Conservation (phyloP, 78 protist genomes). For the Cavenderia fasciculata region DNA sequence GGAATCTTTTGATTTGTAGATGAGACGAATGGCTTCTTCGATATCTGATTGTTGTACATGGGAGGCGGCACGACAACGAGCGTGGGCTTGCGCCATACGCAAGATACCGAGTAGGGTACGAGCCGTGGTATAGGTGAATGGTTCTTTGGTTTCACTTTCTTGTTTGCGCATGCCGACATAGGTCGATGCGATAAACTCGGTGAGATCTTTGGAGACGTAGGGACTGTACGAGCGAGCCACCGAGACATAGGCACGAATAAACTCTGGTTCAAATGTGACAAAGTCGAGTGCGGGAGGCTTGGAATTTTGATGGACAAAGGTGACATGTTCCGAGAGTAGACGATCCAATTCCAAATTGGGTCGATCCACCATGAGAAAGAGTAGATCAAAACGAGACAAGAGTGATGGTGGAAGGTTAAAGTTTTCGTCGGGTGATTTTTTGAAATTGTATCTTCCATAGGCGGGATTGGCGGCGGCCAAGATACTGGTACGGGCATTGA, state of each 20-base stretch:
- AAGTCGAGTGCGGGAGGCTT: conserved; percentile 72
- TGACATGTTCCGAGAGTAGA: conserved; percentile 95
- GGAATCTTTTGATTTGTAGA: conserved; percentile 83
- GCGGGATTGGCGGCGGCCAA: conserved; percentile 99
- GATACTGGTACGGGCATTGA: conserved; percentile 99
- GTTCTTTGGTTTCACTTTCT: conserved; percentile 15
- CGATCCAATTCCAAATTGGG: conserved; percentile 88
- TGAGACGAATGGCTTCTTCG: conserved; percentile 92
- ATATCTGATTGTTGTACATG: conserved; percentile 84
- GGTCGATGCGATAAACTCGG: conserved; percentile 69
- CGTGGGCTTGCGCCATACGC: conserved; percentile 95
- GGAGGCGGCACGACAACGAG: conserved; percentile 80
- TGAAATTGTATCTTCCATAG: conserved; percentile 95
- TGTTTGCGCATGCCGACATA: conserved; percentile 85
- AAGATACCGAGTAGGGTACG: conserved; percentile 96
- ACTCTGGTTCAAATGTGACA: conserved; percentile 48
- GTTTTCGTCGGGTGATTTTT: conserved; percentile 87
- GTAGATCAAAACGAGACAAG: conserved; percentile 96
- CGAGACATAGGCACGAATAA: conserved; percentile 87
- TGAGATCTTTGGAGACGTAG: conserved; percentile 78
- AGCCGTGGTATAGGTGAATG: conserved; percentile 91
- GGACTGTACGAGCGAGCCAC: conserved; percentile 76
- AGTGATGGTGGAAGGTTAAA: conserved; percentile 98
- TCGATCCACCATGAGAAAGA: conserved; percentile 95
- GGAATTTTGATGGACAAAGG: conserved; percentile 90